Evolutionary conservation across 208 protist species (phyloP).

Genomic region (Acanthamoeba sp.): DNA sequence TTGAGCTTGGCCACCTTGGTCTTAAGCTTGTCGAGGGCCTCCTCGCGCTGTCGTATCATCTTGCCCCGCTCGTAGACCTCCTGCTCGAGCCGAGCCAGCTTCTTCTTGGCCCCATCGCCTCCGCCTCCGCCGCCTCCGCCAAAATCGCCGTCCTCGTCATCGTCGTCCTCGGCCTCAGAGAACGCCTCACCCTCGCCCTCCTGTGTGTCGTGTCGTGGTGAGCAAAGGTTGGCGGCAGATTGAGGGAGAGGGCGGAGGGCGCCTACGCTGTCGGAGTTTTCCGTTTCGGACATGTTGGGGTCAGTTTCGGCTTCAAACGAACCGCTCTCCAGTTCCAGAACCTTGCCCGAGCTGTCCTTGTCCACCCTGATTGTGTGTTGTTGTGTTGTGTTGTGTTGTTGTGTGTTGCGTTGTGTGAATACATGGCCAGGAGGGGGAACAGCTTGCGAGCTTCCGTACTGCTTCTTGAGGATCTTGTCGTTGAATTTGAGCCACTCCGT

Average conservation of each 20-base stretch:
- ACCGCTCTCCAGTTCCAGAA: background rate
- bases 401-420: background rate
- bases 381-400: background rate
- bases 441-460: background rate
- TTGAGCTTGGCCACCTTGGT: slow-evolving; percentile 42
- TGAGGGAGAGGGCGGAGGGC: background rate
- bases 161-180: slow-evolving; percentile 18
- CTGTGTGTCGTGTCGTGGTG: background rate
- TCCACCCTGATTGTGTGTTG: background rate
- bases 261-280: slow-evolving; percentile 27
- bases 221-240: background rate
- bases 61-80: slow-evolving; percentile 69
- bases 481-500: slow-evolving; percentile 73
- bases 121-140: background rate
- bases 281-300: slow-evolving; percentile 60
- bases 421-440: background rate
- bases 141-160: background rate
- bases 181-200: slow-evolving; percentile 64
- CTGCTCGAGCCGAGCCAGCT: slow-evolving; percentile 60
- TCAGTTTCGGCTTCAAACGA: slow-evolving; percentile 73
- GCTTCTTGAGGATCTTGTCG: slow-evolving; percentile 60
- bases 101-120: slow-evolving; percentile 21
- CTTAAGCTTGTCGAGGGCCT: slow-evolving; percentile 48
- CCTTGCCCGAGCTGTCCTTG: slow-evolving; percentile 14
- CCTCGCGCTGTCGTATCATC: slow-evolving; percentile 47